Base-by-base conservation (phyloP, 345 rosid genomes). In the Boechera retrofracta region DNA sequence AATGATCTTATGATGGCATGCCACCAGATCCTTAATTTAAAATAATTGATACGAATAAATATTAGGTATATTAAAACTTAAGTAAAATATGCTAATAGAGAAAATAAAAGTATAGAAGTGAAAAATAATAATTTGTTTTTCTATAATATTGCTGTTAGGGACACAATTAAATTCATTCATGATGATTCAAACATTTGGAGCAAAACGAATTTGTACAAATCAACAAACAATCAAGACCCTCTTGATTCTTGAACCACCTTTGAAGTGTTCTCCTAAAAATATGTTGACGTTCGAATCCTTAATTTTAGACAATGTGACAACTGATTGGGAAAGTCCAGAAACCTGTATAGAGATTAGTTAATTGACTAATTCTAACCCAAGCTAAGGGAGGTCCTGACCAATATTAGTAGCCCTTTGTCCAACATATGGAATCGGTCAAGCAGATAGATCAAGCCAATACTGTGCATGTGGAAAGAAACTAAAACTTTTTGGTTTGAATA, bases 1-100 rank as follows among this genome's bases (percentile, higher is more conserved):
- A 67, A 75, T 57, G 68, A 67, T 76, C 16, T 67, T 67, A 38
- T 67, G 68, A 67, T 59, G 41, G 73, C 73, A 58, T 67, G 79
- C 52, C 41, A 60, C 69, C 10, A 76, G 32, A 10, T 66, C 33
- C 42, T 28, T 67, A 36, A 9, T 18, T 18, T 21, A 21, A 21
- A 21, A 21, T 21, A 21, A 21, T 21, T 21, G 24, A 21, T 1
- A 21, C 24, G 24, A 21, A 21, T 21, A 21, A 21, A 21, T 21
- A 21, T 21, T 21, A 1, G 24, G 24, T 21, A 21, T 21, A 21
- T 21, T 21, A 21, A 21, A 21, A 21, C 24, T 21, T 21, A 21
- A 21, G 24, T 21, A 21, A 21, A 21, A 21, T 21, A 21, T 21
- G 24, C 24, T 21, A 21, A 21, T 21, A 21, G 24, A 21, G 24